Percentiles rank a stretch among this genome's conserved stretches.
These are phyloP conservation scores for Lasiodiplodia sp. DNA, from an alignment of 2,329 filamentous ascomycete species.

Conservation along the genomic window DNA sequence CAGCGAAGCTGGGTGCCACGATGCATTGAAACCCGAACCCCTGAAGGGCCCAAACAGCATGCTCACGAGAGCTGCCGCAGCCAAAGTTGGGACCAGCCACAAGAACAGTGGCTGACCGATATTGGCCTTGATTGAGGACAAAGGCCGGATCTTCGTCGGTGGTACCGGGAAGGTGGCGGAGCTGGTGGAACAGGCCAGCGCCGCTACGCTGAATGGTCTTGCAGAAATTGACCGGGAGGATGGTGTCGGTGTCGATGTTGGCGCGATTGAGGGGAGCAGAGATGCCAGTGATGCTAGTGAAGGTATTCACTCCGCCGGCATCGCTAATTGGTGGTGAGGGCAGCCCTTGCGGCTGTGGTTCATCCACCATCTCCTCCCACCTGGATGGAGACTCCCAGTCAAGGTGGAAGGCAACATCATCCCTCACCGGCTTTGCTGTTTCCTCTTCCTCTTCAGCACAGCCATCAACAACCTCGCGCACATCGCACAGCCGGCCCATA, in stretches of 20 bases:
- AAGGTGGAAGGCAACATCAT: conserved; percentile 65
- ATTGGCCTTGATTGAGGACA: conserved; percentile 88
- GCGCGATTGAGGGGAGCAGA: conserved; percentile 85
- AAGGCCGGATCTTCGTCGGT: conserved; percentile 81
- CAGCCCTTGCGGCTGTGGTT: conserved; percentile 62
- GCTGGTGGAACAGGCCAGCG: conserved; percentile 83
- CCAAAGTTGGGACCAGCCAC: conserved; percentile 95
- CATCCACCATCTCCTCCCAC: conserved; percentile 72
- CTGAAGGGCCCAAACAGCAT: conserved; percentile 94
- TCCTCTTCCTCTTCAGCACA: conserved; percentile 51
- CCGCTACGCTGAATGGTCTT: conserved; percentile 99
- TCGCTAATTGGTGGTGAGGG: conserved; percentile 41
- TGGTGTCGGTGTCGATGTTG: conserved; percentile 98
- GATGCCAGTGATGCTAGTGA: conserved; percentile 82
- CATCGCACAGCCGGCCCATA: conserved; percentile 88
- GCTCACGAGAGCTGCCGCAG: conserved; percentile 90
- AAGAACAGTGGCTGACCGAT: conserved; percentile 83
- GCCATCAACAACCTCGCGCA: conserved; percentile 74
- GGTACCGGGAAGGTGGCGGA: conserved; percentile 75
- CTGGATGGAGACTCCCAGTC: conserved; percentile 66
- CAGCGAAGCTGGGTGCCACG: conserved; percentile 85
- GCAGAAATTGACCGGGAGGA: conserved; percentile 98
- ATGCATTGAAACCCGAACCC: conserved; percentile 96
- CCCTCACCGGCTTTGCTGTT: conserved; percentile 67
- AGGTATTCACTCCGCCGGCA: conserved; percentile 77